Conservation (phyloP, 495 filamentous ascomycete genomes). For the Podospora fimiseda region DNA sequence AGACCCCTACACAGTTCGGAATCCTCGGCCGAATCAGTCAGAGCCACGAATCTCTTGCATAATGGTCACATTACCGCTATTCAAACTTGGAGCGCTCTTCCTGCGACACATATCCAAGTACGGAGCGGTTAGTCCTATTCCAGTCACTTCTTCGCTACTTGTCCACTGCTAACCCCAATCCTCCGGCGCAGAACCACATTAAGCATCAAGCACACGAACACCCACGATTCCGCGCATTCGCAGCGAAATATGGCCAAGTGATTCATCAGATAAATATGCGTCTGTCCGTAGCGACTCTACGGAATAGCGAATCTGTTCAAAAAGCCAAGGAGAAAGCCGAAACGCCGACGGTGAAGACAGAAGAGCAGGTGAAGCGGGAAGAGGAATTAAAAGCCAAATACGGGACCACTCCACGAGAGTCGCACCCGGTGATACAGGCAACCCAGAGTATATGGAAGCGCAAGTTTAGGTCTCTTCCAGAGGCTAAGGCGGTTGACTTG, state of each 20-base stretch:
- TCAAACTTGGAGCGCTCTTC: slow-evolving; percentile 44
- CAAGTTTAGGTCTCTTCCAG: slow-evolving; percentile 66
- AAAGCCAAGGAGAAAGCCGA: slow-evolving; percentile 59
- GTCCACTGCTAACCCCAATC: neutral
- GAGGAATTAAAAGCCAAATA: slow-evolving; percentile 44
- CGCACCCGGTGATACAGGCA: slow-evolving; percentile 25
- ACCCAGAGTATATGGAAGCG: slow-evolving; percentile 44
- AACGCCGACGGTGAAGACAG: slow-evolving; percentile 72
- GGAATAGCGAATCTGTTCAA: slow-evolving; percentile 61
- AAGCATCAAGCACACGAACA: slow-evolving; percentile 93
- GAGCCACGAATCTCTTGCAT: slow-evolving; percentile 6
- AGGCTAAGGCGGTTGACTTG: slow-evolving; percentile 89
- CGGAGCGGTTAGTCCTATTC: slow-evolving; percentile 40
- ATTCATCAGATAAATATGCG: slow-evolving; percentile 95
- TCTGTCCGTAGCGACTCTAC: slow-evolving; percentile 73
- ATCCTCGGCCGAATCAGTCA: neutral
- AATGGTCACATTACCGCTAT: slow-evolving; percentile 48
- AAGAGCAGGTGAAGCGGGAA: slow-evolving; percentile 62
- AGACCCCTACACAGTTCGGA: too few species aligned
- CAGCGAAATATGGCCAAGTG: slow-evolving; percentile 58
- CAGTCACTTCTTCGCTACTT: neutral
- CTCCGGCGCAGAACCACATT: slow-evolving; percentile 67
- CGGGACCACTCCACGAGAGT: slow-evolving; percentile 32
- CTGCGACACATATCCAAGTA: slow-evolving; percentile 54
- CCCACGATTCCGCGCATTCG: slow-evolving; percentile 77